These are phyloP conservation scores for Mucor sp. DNA, from an alignment of 371 early-diverging fungal genomes.

Conservation along the genomic window DNA sequence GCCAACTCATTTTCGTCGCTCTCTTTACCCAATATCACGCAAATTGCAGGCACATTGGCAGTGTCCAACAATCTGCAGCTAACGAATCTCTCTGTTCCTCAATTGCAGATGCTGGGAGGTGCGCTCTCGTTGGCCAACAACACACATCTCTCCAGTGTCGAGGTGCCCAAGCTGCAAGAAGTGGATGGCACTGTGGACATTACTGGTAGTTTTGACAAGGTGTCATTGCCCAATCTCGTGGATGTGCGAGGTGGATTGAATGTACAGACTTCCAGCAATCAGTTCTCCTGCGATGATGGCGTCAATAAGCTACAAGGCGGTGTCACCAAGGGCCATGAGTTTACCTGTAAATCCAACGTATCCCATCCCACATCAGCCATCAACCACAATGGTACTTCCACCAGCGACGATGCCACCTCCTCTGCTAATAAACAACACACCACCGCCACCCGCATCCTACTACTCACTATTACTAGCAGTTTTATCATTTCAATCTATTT, in stretches of 20 bases:
- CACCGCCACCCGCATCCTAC: background rate
- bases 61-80: slow-evolving; percentile 48
- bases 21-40: slow-evolving; percentile 30
- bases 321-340: slow-evolving; percentile 47
- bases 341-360: slow-evolving; percentile 38
- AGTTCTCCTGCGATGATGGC: slow-evolving; percentile 31
- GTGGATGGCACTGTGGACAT: slow-evolving; percentile 57
- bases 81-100: slow-evolving; percentile 41
- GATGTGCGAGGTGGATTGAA: slow-evolving; percentile 50
- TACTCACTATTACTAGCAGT: background rate
- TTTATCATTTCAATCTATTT: background rate
- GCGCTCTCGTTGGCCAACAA: slow-evolving; percentile 55
- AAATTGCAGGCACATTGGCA: slow-evolving; percentile 49
- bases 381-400: background rate
- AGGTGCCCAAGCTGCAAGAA: slow-evolving; percentile 41
- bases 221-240: slow-evolving; percentile 39
- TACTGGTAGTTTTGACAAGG: slow-evolving; percentile 46
- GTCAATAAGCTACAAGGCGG: slow-evolving; percentile 39
- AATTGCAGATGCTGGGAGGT: slow-evolving; percentile 50
- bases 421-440: background rate
- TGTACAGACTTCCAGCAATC: slow-evolving; percentile 41
- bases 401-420: background rate
- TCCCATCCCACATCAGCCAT: slow-evolving; percentile 36
- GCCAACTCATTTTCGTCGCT: slow-evolving; percentile 46
- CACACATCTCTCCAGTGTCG: slow-evolving; percentile 30